Evolutionary conservation across 768 basidiomycete species (phyloP).

Genomic region (Naganishia vishniacii): DNA sequence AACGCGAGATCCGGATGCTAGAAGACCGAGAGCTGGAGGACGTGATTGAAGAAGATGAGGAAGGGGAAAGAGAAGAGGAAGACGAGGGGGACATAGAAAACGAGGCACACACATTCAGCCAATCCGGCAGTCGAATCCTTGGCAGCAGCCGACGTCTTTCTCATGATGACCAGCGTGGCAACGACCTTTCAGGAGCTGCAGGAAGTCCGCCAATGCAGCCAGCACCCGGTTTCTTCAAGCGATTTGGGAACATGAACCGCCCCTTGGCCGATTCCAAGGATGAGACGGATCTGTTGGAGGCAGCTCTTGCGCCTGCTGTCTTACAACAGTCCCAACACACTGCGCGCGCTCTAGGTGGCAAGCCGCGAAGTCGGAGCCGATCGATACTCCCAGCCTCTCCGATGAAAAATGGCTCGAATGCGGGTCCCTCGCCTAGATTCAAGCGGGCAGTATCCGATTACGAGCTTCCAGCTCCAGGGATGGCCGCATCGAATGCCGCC

Average conservation of each 20-base stretch:
- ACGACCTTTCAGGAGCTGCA: constrained; percentile 59
- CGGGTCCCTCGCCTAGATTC: not conserved
- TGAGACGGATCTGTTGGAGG: constrained; percentile 45
- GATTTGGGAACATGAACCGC: not conserved
- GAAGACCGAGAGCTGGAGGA: constrained; percentile 47
- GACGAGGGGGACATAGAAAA: constrained; percentile 25
- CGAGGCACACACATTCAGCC: not conserved
- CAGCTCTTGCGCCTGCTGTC: constrained; percentile 26
- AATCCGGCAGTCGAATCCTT: not conserved
- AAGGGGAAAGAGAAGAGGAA: constrained; percentile 35
- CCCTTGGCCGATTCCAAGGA: constrained; percentile 24
- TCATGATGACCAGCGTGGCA: constrained; percentile 53
- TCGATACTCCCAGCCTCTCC: constrained; percentile 4
- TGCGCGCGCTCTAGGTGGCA: not conserved
- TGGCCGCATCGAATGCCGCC: not conserved
- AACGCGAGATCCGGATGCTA: constrained; percentile 45
- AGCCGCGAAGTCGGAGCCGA: constrained; percentile 12
- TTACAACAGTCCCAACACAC: constrained; percentile 11
- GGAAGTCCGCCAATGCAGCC: constrained; percentile 54
- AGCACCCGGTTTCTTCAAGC: constrained; percentile 6
- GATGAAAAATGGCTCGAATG: constrained; percentile 21
- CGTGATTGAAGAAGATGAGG: constrained; percentile 44
- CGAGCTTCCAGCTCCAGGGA: constrained; percentile 13
- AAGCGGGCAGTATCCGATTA: constrained; percentile 11
- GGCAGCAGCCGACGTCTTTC: constrained; percentile 5